Conservation (phyloP, 257 asterid genomes). For the Nyctanthes arbortristis region DNA sequence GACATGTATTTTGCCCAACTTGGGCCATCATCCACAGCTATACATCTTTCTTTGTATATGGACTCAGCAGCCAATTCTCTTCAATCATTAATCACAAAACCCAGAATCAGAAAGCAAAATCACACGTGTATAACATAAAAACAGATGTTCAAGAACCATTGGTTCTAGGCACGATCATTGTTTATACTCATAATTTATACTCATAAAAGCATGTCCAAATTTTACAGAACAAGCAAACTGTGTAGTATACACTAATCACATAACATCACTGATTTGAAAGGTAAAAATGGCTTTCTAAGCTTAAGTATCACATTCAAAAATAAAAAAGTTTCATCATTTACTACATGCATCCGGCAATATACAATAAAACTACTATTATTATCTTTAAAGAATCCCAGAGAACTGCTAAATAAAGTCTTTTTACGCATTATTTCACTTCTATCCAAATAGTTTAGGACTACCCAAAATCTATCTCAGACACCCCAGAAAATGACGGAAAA, state of each 20-base stretch:
- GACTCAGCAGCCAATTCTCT: slow-evolving; percentile 94
- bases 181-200: neutral
- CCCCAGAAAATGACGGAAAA: neutral
- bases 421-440: neutral
- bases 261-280: neutral
- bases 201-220: neutral
- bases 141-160: neutral
- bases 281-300: neutral
- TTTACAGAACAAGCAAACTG: neutral
- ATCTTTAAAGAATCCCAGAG: neutral
- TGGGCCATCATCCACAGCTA: slow-evolving; percentile 76
- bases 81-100: slow-evolving; percentile 40
- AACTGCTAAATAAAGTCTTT: neutral
- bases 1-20: slow-evolving; percentile 99
- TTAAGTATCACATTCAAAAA: neutral
- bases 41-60: slow-evolving; percentile 85
- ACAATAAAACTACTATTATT: neutral
- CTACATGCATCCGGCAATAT: neutral
- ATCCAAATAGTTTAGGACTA: neutral
- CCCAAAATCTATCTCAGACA: neutral
- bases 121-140: neutral
- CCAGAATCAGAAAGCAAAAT: slow-evolving; percentile 26
- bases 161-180: no score
- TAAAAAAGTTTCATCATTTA: neutral
- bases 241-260: neutral